Evolutionary conservation across 352 stramenopile genomes (phyloP).

Genomic region (Globisporangium canariense): DNA sequence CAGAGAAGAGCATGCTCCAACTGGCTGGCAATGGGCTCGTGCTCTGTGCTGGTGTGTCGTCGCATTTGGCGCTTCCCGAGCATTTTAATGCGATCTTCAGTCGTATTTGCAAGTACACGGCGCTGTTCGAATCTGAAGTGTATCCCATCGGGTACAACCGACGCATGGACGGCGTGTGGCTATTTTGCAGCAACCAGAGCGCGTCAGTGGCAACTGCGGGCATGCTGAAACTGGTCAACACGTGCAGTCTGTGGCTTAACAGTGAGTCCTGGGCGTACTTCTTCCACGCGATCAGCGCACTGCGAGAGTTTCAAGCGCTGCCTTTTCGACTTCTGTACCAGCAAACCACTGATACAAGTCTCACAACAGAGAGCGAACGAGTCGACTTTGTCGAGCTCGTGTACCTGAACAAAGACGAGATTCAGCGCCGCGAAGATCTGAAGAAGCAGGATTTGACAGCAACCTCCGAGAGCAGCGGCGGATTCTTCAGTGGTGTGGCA

Average conservation of each 20-base stretch:
- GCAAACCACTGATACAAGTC: neutral
- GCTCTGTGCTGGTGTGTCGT: constrained; percentile 53
- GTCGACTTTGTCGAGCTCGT: constrained; percentile 57
- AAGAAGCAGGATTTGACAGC: constrained; percentile 28
- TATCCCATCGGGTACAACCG: constrained; percentile 63
- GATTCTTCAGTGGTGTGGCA: constrained; percentile 72
- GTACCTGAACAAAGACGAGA: constrained; percentile 51
- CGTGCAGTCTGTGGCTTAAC: constrained; percentile 48
- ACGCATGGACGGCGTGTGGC: constrained; percentile 45
- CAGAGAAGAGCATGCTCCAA: constrained; percentile 68
- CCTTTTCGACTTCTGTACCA: constrained; percentile 41
- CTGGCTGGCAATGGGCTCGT: constrained; percentile 78
- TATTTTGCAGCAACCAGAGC: constrained; percentile 73
- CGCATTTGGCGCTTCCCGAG: constrained; percentile 46
- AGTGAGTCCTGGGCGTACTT: constrained; percentile 60
- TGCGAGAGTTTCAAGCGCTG: constrained; percentile 65
- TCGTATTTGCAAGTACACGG: constrained; percentile 61
- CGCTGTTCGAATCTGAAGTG: constrained; percentile 48
- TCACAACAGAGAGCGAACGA: constrained; percentile 43
- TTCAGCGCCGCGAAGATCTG: constrained; percentile 45
- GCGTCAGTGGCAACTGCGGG: constrained; percentile 61
- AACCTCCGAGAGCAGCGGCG: constrained; percentile 20
- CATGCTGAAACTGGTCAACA: constrained; percentile 65
- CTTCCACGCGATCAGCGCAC: constrained; percentile 51
- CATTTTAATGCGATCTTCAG: constrained; percentile 65